Evolutionary conservation across 495 filamentous ascomycete species (phyloP).

Genomic region (Podospora bellae-mahoneyi): DNA sequence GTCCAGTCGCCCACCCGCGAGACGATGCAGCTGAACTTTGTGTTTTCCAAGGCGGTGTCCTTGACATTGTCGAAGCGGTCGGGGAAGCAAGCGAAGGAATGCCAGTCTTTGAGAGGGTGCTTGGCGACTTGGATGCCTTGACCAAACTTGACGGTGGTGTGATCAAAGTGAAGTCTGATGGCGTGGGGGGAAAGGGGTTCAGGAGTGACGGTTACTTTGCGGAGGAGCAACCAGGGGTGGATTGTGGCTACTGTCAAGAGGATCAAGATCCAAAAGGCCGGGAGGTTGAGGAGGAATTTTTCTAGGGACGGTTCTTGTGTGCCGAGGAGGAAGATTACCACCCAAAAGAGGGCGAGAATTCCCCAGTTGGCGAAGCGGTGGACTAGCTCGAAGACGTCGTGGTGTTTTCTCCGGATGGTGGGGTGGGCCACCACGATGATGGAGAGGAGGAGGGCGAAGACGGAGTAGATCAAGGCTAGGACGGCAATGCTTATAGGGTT

Average conservation of each 20-base stretch:
- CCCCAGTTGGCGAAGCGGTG: constrained; percentile 67
- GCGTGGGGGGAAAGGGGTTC: constrained; percentile 67
- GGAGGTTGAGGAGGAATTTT: constrained; percentile 49
- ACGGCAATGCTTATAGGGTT: background rate
- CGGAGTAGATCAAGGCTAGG: constrained; percentile 36
- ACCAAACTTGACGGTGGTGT: constrained; percentile 48
- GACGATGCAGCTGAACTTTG: constrained; percentile 56
- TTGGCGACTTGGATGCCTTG: constrained; percentile 51
- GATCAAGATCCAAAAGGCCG: constrained; percentile 67
- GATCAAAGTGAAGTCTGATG: constrained; percentile 63
- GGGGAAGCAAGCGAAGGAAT: constrained; percentile 76
- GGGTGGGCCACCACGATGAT: constrained; percentile 51
- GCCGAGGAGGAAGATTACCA: constrained; percentile 55
- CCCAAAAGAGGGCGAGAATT: constrained; percentile 59
- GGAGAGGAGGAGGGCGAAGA: constrained; percentile 39
- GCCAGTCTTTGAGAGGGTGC: constrained; percentile 68
- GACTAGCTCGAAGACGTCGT: constrained; percentile 62
- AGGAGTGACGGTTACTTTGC: constrained; percentile 55
- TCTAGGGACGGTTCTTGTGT: constrained; percentile 30
- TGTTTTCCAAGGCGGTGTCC: constrained; percentile 25
- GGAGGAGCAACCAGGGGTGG: constrained; percentile 66
- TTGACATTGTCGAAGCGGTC: constrained; percentile 30
- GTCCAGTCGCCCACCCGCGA: constrained; percentile 74
- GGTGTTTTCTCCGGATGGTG: constrained; percentile 47
- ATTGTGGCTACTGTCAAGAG: constrained; percentile 56